phyloP scores from a whole-genome alignment of 2,329 filamentous ascomycete genomes.

The Triangularia setosa region DNA sequence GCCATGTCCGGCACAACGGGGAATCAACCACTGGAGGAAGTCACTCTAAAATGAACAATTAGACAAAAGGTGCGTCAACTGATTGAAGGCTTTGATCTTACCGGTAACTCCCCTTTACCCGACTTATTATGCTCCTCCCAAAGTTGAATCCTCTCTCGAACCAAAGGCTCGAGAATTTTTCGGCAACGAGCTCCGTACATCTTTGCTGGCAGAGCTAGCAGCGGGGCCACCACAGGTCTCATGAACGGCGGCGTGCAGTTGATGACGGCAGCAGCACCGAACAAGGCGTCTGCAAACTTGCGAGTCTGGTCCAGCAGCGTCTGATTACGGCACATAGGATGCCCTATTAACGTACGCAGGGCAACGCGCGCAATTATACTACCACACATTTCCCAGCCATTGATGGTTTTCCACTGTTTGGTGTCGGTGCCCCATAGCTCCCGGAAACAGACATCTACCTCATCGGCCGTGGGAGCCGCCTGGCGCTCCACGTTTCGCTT shows the following conservation, averaged over 20 bases:
- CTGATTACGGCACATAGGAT: not conserved
- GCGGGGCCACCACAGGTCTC: not conserved
- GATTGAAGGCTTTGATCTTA: no score
- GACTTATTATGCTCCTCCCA: not conserved
- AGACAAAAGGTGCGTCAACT: no score
- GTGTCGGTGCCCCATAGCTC: not conserved
- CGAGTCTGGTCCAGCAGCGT: not conserved
- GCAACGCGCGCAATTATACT: not conserved
- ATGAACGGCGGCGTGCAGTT: not conserved
- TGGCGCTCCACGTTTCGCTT: not conserved
- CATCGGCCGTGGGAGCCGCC: not conserved
- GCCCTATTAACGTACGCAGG: not conserved
- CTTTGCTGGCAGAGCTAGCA: not conserved
- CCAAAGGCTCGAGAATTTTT: not conserved
- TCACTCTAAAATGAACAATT: no score
- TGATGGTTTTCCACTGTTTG: not conserved
- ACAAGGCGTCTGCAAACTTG: not conserved
- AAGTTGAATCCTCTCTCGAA: not conserved
- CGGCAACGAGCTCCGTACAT: not conserved
- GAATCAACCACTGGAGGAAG: slow-evolving; percentile 3
- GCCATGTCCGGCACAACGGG: not conserved
- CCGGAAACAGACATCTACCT: not conserved
- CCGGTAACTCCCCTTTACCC: not conserved
- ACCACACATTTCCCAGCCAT: not conserved
- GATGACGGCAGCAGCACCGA: not conserved